phyloP scores from a whole-genome alignment of 2,329 filamentous ascomycete species.

The Pseudogymnoascus sp. region DNA sequence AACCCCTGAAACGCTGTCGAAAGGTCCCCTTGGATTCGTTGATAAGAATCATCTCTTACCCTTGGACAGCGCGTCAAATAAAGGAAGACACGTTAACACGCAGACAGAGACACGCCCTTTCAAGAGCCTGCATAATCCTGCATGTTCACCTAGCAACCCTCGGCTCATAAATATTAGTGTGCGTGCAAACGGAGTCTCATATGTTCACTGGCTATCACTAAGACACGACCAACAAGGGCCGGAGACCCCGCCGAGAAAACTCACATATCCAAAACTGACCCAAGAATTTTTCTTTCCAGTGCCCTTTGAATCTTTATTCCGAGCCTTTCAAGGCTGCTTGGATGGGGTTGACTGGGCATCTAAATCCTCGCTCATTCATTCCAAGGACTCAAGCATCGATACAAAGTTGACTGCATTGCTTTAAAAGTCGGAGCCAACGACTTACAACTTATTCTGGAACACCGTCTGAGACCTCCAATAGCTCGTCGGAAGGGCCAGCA shows the following conservation, averaged over 20 bases:
- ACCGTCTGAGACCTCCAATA: constrained; percentile 6
- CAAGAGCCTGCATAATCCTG: constrained; percentile 30
- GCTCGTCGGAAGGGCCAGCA: not conserved
- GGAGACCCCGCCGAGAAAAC: constrained; percentile 37
- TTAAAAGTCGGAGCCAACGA: not conserved
- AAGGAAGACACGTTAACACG: constrained; percentile 18
- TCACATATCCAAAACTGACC: constrained; percentile 17
- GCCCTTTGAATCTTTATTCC: constrained; percentile 11
- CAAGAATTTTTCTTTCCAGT: constrained; percentile 12
- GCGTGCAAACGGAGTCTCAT: constrained; percentile 37
- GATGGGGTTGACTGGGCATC: not conserved
- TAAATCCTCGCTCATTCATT: not conserved
- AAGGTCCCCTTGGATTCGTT: constrained; percentile 3
- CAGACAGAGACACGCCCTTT: constrained; percentile 39
- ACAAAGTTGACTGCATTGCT: not conserved
- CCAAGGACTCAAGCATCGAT: not conserved
- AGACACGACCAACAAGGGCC: constrained; percentile 41
- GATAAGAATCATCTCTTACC: constrained; percentile 27
- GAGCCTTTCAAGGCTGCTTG: constrained; percentile 13
- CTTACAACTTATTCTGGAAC: constrained; percentile 3
- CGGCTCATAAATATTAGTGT: not conserved
- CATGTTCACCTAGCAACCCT: constrained; percentile 9
- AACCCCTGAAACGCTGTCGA: not conserved
- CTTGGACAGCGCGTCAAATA: constrained; percentile 19
- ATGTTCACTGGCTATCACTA: constrained; percentile 32